Base-by-base conservation (phyloP, 2,329 filamentous ascomycete species). In the Monosporascus sp. region DNA sequence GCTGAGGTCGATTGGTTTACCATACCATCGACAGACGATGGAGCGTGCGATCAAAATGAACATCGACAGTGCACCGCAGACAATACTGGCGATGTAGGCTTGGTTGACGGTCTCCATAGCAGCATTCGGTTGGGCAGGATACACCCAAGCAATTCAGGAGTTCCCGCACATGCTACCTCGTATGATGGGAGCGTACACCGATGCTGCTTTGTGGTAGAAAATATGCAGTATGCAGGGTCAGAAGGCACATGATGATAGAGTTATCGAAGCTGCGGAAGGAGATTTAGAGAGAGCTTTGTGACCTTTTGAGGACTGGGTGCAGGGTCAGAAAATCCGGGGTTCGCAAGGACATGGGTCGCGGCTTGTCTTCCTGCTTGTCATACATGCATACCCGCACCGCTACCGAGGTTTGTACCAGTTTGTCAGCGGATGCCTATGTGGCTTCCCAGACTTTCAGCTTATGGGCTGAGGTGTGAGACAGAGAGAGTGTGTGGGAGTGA, bases 1-100 rank as follows among this genome's bases (percentile, higher is more conserved):
- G 44, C 62, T 62, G 6, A 56, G 17, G 46, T 67, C 63, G 52
- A 61, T n/a, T 11, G 55, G 55, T 41, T 65, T 61, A 26, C 57
- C 60, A 20, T 63, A 63, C 56, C 57, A 62, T 46, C 58, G 51
- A 22, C 58, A 60, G 8, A 65, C 56, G 26, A 45, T 16, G 19
- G 63, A 45, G 17, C 65, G 63, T 16, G 54, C 47, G 19, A 40
- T 22, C n/a, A 66, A 52, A 40, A 65, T 65, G 44, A 58, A 22
- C 19, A 66, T 35, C 11, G 62, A 61, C 51, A 65, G 44, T 16
- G 54, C 60, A 7, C 58, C 57, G 19, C 58, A 59, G 46, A 54
- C 59, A 47, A 64, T 63, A 20, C 58, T 60, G 45, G 60, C 58
- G 19, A 53, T 50, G 19, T 57, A 51, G 20, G 62, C 60, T 44